Evolutionary conservation across 176 grass and related monocot species (phyloP), one percentile per base, ranked within the genome.

Genomic region (Puccinellia tenuiflora): DNA sequence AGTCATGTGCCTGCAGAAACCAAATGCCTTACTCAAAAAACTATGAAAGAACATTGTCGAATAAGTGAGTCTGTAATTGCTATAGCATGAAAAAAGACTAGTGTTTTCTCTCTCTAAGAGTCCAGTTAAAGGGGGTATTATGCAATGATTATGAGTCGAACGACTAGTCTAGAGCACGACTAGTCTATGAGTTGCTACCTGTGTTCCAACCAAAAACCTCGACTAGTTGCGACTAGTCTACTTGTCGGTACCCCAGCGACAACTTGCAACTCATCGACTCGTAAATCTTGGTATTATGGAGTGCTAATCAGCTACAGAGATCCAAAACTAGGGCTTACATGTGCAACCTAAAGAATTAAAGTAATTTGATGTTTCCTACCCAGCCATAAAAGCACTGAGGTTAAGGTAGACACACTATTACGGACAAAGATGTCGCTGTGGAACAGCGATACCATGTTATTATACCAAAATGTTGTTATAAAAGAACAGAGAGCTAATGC

Each of bases 1-100:
- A 93, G 84, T 97, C 91, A 93, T 91, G 89, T 91, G 86, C 89
- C 94, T 97, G 84, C 85, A 93, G 76, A 88, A 90, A 97, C 66
- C 84, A 93, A 93, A 90, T 83, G 68, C 46, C 66, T 90, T 82
- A 50, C 80, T 87, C 53, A 90, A 25, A n/a, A 46, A 88, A 74
- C 70, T 33, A 51, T 10, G 16, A 76, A 90, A 82, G 52, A 78
- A 78, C 28, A 78, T 34, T 62, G 64, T 63, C 48, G 28, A 83
- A 56, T 14, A 83, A 83, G 46, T 64, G 11, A 57, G 79, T 78
- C 3, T 90, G 31, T n/a, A n/a, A 38, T 60, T 22, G 7, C 60
- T 55, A 75, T 24, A 86, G 4, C 55, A 46, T 38, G 64, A 50
- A 84, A 63, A 63, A 56, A 35, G 7, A 8, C 18, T 33, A 78